Evolutionary conservation across 805 yeast species (phyloP), one percentile per base, ranked within the genome.

Genomic region (Priceomyces fermenticarens): DNA sequence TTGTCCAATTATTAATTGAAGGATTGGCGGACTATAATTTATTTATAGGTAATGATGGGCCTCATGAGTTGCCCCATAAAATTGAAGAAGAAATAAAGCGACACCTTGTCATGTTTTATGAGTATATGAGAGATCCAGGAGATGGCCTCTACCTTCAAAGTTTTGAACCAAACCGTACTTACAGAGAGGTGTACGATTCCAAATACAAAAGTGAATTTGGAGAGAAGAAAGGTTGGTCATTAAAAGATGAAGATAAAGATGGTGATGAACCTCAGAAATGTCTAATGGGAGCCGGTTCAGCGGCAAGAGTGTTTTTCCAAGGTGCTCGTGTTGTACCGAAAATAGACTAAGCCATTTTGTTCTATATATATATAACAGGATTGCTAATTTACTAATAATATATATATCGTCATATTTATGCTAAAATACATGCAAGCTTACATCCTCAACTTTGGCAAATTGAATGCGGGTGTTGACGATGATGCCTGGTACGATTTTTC

Each of bases 401-500:
- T 20, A 4, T 20, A 20, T 20, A 20, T 20, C 25, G 25, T 29
- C 4, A 23, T 39, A 15, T 27, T 25, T 39, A 39, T 39, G 42
- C 42, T 39, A 39, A 35, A 17, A 11, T 37, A 36, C n/a, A 43
- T 43, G 43, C 43, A 39, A 42, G 32, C 16, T 44, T 62, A 77
- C 42, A 79, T 64, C 49, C 66, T 70, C 43, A 80, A 67, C 56
- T 79, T 80, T 42, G 81, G 75, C 47, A 79, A 61, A 46, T 78
- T 75, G 62, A 83, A 85, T 38, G 91, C 89, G 32, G 85, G 78
- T 14, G 80, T 69, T 12, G 75, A 62, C 23, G 80, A 73, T 43
- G 77, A 64, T 34, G 80, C 73, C 52, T 73, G 75, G 38, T 76
- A 65, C 4, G 93, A 91, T 59, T 89, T 75, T 60, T 90, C 97